Percentiles rank a stretch among this genome's conserved stretches.
Evolutionary conservation across 192 early-diverging fungal genomes (phyloP).

Genomic region (Oehlia diaphana): DNA sequence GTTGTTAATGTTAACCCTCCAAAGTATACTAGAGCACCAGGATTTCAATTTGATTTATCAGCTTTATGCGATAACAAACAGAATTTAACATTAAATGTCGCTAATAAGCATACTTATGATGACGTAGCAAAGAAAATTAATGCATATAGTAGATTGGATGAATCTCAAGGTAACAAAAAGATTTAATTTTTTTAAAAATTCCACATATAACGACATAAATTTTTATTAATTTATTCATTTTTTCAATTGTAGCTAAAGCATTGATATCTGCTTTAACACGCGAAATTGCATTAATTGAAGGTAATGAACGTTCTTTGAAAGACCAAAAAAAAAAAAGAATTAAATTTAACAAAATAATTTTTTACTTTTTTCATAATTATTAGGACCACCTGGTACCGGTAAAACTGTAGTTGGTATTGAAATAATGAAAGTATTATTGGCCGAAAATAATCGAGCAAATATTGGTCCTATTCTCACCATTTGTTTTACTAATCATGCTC

Average conservation of each 20-base stretch:
- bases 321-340: no score
- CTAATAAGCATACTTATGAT: not conserved
- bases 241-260: slow-evolving; percentile 31
- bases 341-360: no score
- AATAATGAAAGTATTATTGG: slow-evolving; percentile 42
- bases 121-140: slow-evolving; percentile 12
- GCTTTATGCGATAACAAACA: not conserved
- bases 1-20: slow-evolving; percentile 30
- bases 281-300: slow-evolving; percentile 58
- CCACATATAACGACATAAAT: no score
- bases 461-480: slow-evolving; percentile 51
- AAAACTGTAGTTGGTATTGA: slow-evolving; percentile 58
- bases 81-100: slow-evolving; percentile 22
- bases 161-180: slow-evolving; percentile 39
- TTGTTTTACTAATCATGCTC: slow-evolving; percentile 63
- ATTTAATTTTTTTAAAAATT: no score
- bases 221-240: not conserved
- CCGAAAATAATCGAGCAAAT: slow-evolving; percentile 32
- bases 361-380: no score
- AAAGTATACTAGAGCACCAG: slow-evolving; percentile 38
- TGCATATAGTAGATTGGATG: slow-evolving; percentile 42
- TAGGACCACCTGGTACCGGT: slow-evolving; percentile 49
- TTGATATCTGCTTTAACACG: slow-evolving; percentile 47
- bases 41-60: slow-evolving; percentile 36
- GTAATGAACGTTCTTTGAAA: not conserved